phyloP scores from a whole-genome alignment of 305 asterid genomes.

The Caryopteris hybrid region DNA sequence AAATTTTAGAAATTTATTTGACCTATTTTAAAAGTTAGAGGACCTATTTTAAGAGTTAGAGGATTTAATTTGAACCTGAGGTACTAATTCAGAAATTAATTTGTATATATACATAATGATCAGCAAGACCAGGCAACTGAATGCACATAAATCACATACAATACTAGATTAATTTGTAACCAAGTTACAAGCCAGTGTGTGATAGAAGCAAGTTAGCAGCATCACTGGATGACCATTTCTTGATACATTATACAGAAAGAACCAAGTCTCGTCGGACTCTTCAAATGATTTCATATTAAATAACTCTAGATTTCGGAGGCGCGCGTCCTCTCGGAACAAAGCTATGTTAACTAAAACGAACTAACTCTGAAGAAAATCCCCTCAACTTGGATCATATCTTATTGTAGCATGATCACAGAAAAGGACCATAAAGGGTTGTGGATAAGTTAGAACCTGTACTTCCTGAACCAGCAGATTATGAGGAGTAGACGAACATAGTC shows the following conservation, averaged over 20 bases:
- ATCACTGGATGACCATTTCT: too few relatives aligned
- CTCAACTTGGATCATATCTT: not conserved
- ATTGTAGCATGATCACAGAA: too few relatives aligned
- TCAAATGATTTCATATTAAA: not conserved
- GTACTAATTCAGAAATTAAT: too few relatives aligned
- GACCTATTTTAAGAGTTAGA: too few relatives aligned
- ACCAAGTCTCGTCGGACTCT: constrained; percentile 5
- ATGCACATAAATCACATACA: not conserved
- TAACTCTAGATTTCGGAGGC: not conserved
- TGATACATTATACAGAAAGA: constrained; percentile 4
- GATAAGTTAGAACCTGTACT: not conserved
- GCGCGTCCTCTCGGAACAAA: not conserved
- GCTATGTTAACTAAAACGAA: not conserved
- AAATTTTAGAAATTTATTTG: too few relatives aligned
- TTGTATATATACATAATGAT: too few relatives aligned
- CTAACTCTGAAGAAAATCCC: not conserved
- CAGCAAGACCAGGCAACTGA: not conserved
- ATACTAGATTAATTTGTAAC: not conserved
- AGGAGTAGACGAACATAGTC: too few relatives aligned
- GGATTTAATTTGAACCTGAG: too few relatives aligned
- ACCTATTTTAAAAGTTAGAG: too few relatives aligned
- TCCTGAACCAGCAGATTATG: not conserved
- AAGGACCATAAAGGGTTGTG: too few relatives aligned
- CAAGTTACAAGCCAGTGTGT: not conserved
- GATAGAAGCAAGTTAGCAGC: not conserved